Evolutionary conservation across 768 basidiomycete genomes (phyloP), one percentile per base, ranked within the genome.

Genomic region (Xerocomellus dryophilus): DNA sequence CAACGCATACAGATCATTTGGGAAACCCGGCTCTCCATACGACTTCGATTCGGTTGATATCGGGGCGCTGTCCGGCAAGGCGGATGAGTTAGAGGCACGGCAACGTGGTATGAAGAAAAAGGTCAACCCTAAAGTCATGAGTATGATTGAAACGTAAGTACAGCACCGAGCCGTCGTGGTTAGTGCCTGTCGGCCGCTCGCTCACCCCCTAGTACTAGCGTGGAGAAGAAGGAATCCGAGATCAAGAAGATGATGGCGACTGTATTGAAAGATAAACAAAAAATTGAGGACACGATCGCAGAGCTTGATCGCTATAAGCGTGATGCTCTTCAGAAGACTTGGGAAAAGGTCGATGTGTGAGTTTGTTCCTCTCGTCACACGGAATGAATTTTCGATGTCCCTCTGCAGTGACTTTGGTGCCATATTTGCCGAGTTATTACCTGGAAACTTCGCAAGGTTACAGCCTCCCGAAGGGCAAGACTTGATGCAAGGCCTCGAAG

Each of bases 401-500:
- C 25, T 29, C 21, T 32, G 9, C 65, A 96, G 94, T 36, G 95
- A 98, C 71, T 99, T 99, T 66, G 97, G 97, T 8, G 84, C 81
- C 10, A 98, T 99, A 68, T 98, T 99, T 66, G 93, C 85, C 1
- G 97, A 99, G 61, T 78, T 99, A 5, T 73, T 99, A 2, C 97
- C 97, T 0, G 94, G 95, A 25, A 99, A 98, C 68, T 96, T 94
- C 64, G 92, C 94, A 10, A 98, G 94, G 69, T 76, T 99, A 27
- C 89, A 93, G 64, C 90, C 95, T 18, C 93, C 94, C 4, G 96
- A 98, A 35, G 90, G 89, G 0, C 85, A 92, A 69, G 94, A 98
- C 67, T 77, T 99, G 56, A 96, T 93, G 73, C 82, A 93, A 52
- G 97, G 97, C 34, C 81, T 99, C 7, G 97, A 99, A 69, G 95